These are phyloP conservation scores for Colletotrichum sp. DNA, from an alignment of 2,329 filamentous ascomycete species.

Conservation along the genomic window DNA sequence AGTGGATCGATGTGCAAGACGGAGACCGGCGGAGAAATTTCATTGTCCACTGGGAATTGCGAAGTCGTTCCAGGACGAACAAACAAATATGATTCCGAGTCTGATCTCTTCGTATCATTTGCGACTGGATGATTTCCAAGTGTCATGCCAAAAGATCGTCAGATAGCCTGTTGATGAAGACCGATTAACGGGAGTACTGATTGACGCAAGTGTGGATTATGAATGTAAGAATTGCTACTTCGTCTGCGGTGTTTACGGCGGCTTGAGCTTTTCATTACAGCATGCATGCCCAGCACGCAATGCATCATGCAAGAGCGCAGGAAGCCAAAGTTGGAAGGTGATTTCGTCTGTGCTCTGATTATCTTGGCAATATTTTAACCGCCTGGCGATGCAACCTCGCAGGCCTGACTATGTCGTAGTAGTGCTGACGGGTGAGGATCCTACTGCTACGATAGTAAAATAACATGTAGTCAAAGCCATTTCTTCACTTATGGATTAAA, in stretches of 20 bases:
- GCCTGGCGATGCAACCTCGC: background rate
- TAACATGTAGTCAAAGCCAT: background rate
- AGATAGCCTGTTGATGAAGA: background rate
- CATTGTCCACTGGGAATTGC: background rate
- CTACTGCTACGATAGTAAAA: background rate
- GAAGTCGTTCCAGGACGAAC: background rate
- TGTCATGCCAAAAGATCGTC: background rate
- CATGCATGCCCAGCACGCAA: background rate
- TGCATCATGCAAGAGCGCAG: background rate
- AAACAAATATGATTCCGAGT: background rate
- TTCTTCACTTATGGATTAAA: rapidly evolving
- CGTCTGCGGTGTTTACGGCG: background rate
- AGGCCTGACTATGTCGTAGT: background rate
- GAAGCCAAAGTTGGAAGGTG: background rate
- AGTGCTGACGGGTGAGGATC: background rate
- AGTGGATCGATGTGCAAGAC: background rate
- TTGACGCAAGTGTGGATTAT: background rate
- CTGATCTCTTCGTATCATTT: background rate
- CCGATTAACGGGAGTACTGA: background rate
- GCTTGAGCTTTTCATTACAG: background rate
- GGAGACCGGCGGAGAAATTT: background rate
- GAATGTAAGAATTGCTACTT: background rate
- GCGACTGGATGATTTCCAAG: background rate
- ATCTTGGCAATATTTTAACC: background rate
- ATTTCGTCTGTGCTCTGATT: background rate